phyloP scores from a whole-genome alignment of 768 basidiomycete species.

The Boletus bicolor region DNA sequence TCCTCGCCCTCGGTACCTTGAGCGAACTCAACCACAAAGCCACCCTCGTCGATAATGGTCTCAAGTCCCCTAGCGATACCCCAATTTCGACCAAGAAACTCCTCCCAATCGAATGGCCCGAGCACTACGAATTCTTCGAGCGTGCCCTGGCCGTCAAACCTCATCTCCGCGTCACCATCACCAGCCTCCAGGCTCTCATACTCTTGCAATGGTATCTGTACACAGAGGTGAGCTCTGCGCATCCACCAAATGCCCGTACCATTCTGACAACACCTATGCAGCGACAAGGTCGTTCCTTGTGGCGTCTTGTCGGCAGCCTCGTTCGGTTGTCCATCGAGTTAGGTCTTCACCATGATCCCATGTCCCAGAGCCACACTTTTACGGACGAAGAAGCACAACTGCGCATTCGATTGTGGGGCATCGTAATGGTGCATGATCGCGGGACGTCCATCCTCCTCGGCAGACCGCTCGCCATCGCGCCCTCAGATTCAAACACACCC shows the following conservation, averaged over 20 bases:
- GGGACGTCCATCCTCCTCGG: conserved; percentile 87
- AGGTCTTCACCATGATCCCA: conserved; percentile 84
- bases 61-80: conserved; percentile 31
- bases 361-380: conserved; percentile 56
- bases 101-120: conserved; percentile 65
- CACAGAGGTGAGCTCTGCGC: conserved; percentile 58
- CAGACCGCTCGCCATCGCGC: conserved; percentile 77
- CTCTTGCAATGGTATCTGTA: conserved; percentile 88
- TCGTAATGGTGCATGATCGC: conserved; percentile 82
- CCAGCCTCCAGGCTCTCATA: conserved; percentile 80
- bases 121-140: conserved; percentile 82
- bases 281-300: conserved; percentile 87
- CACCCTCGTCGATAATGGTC: conserved; percentile 46
- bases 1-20: conserved; percentile 78
- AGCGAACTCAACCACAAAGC: conserved; percentile 77
- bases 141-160: conserved; percentile 75
- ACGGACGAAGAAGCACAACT: conserved; percentile 74
- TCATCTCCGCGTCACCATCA: conserved; percentile 77
- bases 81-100: conserved; percentile 53
- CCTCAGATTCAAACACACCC: conserved; percentile 81
- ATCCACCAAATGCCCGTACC: neutral
- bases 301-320: conserved; percentile 84
- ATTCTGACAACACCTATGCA: conserved; percentile 30
- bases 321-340: conserved; percentile 81
- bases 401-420: conserved; percentile 81